Conservation (phyloP, 2,329 filamentous ascomycete genomes). For the Neospermospora avenae region DNA sequence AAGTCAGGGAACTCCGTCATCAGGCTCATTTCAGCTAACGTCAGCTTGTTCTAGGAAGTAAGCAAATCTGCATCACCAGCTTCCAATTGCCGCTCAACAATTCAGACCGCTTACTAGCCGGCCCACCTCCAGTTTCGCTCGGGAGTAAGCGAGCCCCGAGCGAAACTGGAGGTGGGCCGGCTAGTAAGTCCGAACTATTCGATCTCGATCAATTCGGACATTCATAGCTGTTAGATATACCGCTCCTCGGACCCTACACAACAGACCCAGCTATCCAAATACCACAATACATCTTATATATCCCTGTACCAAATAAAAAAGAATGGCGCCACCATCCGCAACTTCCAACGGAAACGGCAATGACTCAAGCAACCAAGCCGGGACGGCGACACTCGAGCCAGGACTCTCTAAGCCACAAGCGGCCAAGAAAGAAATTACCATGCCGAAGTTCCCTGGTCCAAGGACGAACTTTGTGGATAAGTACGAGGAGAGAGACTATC, state of each 20-base stretch:
- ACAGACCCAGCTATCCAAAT: neutral
- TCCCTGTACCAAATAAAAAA: neutral
- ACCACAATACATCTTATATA: neutral
- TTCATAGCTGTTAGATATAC: too few species aligned
- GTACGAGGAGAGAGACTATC: constrained; percentile 37
- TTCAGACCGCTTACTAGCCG: too few species aligned
- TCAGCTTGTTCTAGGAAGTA: neutral
- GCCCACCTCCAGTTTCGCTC: too few species aligned
- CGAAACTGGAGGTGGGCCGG: too few species aligned
- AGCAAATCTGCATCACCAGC: neutral
- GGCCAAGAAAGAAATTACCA: constrained; percentile 8
- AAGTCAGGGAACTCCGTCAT: neutral
- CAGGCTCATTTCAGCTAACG: neutral
- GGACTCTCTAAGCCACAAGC: constrained; percentile 21
- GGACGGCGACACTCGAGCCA: constrained; percentile 22
- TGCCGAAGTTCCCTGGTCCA: constrained; percentile 2
- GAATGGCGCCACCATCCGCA: constrained; percentile 28
- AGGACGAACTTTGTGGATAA: constrained; percentile 31
- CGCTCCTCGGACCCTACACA: too few species aligned
- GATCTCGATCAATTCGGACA: too few species aligned
- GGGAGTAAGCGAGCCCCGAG: too few species aligned
- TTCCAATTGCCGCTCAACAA: neutral
- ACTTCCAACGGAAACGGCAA: constrained; percentile 7
- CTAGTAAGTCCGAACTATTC: too few species aligned
- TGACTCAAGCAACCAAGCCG: constrained; percentile 3